Evolutionary conservation across 805 yeast species (phyloP).

Genomic region (Yarrowia sp.): DNA sequence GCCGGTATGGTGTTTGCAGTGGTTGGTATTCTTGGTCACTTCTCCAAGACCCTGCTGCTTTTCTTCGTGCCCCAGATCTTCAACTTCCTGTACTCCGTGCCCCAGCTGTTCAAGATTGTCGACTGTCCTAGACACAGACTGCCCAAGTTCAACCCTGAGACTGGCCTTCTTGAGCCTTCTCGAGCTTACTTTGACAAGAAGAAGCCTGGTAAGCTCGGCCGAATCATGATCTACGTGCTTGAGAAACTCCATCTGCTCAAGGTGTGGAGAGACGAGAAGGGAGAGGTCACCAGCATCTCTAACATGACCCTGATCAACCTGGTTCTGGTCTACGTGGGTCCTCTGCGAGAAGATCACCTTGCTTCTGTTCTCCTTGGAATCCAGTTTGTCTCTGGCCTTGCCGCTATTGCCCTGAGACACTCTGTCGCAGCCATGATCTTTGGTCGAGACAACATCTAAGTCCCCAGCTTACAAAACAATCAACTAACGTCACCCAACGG

Average conservation of each 20-base stretch:
- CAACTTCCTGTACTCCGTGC: conserved; percentile 89
- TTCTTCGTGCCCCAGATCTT: conserved; percentile 90
- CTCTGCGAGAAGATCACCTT: conserved; percentile 80
- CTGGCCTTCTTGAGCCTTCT: conserved; percentile 81
- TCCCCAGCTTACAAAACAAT: background rate
- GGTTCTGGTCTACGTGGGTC: conserved; percentile 85
- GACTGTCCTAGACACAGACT: conserved; percentile 96
- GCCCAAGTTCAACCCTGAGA: conserved; percentile 73
- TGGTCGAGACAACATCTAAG: conserved; percentile 80
- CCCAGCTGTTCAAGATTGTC: conserved; percentile 84
- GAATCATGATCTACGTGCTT: conserved; percentile 55
- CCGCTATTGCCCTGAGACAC: conserved; percentile 77
- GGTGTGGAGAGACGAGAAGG: conserved; percentile 50
- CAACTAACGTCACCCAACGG: background rate
- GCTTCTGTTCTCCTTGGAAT: conserved; percentile 64
- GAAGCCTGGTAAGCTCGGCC: conserved; percentile 43
- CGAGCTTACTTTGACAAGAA: conserved; percentile 48
- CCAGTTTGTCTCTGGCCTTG: conserved; percentile 72
- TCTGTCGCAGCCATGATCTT: conserved; percentile 83
- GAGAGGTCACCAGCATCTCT: conserved; percentile 58
- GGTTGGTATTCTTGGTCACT: conserved; percentile 94
- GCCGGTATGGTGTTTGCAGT: conserved; percentile 99
- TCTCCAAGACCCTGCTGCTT: conserved; percentile 86
- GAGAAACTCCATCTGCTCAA: conserved; percentile 60
- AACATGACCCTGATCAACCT: conserved; percentile 90